These are phyloP conservation scores for Magnolia officinalis DNA, from an alignment of 164 flowering plant species.

Conservation along the genomic window DNA sequence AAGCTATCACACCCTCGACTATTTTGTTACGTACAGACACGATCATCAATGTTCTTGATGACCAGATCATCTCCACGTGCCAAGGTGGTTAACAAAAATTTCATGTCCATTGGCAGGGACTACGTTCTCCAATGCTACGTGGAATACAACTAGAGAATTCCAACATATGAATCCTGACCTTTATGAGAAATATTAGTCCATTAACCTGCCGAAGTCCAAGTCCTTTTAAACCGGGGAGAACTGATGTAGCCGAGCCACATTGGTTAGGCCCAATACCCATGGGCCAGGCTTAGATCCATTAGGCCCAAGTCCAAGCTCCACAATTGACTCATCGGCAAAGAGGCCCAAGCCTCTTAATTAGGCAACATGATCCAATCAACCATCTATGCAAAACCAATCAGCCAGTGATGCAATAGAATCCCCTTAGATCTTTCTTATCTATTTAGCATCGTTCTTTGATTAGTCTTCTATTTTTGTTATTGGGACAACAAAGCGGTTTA, in stretches of 20 bases:
- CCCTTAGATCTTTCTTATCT: too few species aligned
- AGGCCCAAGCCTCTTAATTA: too few species aligned
- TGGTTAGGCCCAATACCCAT: background rate
- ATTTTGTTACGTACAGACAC: background rate
- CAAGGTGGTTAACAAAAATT: background rate
- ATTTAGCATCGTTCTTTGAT: too few species aligned
- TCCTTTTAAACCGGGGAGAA: background rate
- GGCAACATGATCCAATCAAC: too few species aligned
- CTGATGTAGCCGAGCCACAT: background rate
- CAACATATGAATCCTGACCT: too few species aligned
- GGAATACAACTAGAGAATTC: too few species aligned
- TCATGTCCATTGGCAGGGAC: background rate
- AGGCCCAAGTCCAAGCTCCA: background rate
- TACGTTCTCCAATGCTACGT: too few species aligned
- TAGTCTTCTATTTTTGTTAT: too few species aligned
- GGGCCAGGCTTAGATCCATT: background rate
- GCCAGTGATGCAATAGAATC: too few species aligned
- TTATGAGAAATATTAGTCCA: background rate
- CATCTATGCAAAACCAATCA: too few species aligned
- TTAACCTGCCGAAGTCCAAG: background rate
- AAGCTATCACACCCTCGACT: background rate
- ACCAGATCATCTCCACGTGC: background rate
- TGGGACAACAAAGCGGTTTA: too few species aligned
- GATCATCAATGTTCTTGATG: background rate
- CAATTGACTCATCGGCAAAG: too few species aligned